Percentiles rank a stretch among this genome's conserved stretches.
Evolutionary conservation across 2,329 filamentous ascomycete genomes (phyloP).

Genomic region (Pseudogymnoascus sp.): DNA sequence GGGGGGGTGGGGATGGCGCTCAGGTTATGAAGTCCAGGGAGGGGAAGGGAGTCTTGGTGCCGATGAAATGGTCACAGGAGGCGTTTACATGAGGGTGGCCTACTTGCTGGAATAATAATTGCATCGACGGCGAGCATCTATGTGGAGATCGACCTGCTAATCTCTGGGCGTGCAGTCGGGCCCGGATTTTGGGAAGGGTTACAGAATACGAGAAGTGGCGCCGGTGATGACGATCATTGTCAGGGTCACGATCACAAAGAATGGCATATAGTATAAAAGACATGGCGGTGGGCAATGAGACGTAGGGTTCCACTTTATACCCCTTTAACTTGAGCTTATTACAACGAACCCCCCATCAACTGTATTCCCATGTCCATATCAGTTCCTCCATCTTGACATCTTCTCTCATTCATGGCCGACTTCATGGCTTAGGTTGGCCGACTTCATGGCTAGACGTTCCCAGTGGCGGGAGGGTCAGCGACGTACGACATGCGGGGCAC

Average conservation of each 20-base stretch:
- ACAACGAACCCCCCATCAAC: not conserved
- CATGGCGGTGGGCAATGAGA: not conserved
- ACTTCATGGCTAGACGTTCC: no score
- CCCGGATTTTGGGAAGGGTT: not conserved
- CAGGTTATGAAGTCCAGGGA: not conserved
- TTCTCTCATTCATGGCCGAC: not conserved
- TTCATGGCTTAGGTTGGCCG: not conserved
- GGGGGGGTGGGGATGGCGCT: not conserved
- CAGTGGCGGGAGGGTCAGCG: no score
- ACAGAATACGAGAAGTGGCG: not conserved
- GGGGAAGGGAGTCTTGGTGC: not conserved
- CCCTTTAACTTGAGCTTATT: no score
- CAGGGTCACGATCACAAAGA: not conserved
- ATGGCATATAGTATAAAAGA: not conserved
- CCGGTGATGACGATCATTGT: not conserved
- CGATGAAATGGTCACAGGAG: not conserved
- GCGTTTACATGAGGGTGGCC: not conserved
- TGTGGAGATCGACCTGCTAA: not conserved
- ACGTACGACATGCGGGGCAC: no score
- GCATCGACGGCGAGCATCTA: not conserved
- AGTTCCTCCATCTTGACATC: not conserved
- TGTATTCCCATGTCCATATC: not conserved
- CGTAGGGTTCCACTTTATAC: not conserved
- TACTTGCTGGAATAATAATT: not conserved
- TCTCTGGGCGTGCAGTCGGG: not conserved